Base-by-base conservation (phyloP, 371 early-diverging fungal genomes). In the Haplosporangium sp. region DNA sequence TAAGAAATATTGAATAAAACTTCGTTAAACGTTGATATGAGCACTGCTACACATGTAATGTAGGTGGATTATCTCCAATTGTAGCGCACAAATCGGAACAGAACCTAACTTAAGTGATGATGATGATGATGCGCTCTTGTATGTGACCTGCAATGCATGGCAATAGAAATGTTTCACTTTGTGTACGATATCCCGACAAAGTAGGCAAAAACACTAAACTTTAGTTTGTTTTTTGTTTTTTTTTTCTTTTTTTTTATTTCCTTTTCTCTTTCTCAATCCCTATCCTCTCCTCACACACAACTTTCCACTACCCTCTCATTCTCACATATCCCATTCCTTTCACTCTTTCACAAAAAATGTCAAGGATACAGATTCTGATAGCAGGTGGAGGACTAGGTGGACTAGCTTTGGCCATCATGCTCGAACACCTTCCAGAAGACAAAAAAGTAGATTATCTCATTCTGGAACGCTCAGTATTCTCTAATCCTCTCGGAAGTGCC, bases 381-480 rank as follows among this genome's bases (percentile, higher is more conserved):
- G 74, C 74, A 15, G 79, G 79, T 4, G 79, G 64, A 13, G 79
- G 79, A 8, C 53, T 79, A 17, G 74, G 74, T 27, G 79, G 79
- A 1, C 53, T 79, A 27, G 74, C 67, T 6, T 19, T 79, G 20
- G 79, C 74, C 61, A 74, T 74, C 59, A 79, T 79, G 79, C 62
- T 79, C 5, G 79, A 79, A 11, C 74, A 69, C 6, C 61, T 79
- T 7, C 79, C 79, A 13, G 74, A 73, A 35, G 58, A 69, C 13
- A 79, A 74, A 38, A 62, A 63, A 57, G 74, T 79, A 57, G 79
- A 79, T 71, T 79, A 79, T 48, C 71, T 79, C 20, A 74, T 79
- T 56, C 71, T 79, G 11, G 79, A 79, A 20, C 66, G 74, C 13
- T 70, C 74, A 15, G 15, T 61, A 7, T 42, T 65, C 38, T 55